Percentiles rank a stretch among this genome's conserved stretches.
Evolutionary conservation across 2,329 filamentous ascomycete species (phyloP).

Genomic region (Penicillium janthinellum): DNA sequence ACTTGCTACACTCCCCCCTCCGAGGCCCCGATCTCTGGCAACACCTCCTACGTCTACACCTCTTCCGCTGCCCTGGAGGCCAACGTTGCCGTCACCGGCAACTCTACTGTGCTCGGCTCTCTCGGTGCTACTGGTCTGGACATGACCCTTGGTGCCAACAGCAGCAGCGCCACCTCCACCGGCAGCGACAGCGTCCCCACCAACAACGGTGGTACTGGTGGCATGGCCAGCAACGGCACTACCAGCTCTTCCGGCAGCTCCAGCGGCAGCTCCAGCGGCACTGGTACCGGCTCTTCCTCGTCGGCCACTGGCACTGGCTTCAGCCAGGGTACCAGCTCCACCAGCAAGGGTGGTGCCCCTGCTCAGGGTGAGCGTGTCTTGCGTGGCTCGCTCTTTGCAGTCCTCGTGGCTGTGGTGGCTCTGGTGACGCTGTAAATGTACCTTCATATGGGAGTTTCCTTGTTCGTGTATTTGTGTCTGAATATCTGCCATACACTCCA

Average conservation of each 20-base stretch:
- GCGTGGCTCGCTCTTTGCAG: conserved; percentile 50
- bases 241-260: conserved; percentile 21
- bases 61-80: conserved; percentile 67
- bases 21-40: conserved; percentile 62
- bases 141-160: conserved; percentile 50
- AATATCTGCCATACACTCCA: background rate
- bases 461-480: conserved; percentile 3
- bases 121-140: conserved; percentile 80
- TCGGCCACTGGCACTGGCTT: conserved; percentile 31
- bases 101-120: conserved; percentile 74
- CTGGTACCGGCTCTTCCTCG: conserved; percentile 30
- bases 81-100: conserved; percentile 74
- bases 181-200: conserved; percentile 36
- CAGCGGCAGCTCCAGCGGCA: conserved; percentile 23
- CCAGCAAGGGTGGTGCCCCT: conserved; percentile 29
- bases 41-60: conserved; percentile 74
- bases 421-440: conserved; percentile 47
- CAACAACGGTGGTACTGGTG: conserved; percentile 24
- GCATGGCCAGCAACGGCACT: conserved; percentile 25
- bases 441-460: conserved; percentile 10
- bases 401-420: conserved; percentile 49
- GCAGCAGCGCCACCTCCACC: conserved; percentile 32
- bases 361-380: conserved; percentile 45
- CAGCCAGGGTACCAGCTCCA: conserved; percentile 30
- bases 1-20: conserved; percentile 84